Evolutionary conservation across 805 yeast species (phyloP), one percentile per base, ranked within the genome.

Genomic region (Helenozyma rhizophorensis): DNA sequence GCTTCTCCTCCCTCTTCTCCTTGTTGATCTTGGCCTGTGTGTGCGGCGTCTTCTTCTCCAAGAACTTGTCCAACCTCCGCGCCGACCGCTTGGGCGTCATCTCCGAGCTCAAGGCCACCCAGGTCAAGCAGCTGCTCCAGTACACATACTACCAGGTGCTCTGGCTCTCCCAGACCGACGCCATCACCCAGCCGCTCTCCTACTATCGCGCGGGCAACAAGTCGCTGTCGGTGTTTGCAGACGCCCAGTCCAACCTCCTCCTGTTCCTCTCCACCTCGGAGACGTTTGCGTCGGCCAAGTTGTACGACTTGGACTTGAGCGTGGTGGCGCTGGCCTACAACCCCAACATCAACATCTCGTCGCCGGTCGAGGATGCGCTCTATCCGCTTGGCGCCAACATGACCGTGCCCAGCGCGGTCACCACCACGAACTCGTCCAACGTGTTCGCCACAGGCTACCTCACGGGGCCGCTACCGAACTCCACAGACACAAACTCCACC

Each of bases 71-170:
- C 19, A 58, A 70, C 28, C 57, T 83, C 27, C 68, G 94, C 47
- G 76, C 80, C 1, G 88, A 84, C 40, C 72, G 88, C 36, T 62
- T 88, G 16, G 75, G 74, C 47, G 85, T 85, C 27, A 83, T 87
- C 14, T 83, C 95, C 2, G 83, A 83, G 54, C 63, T 88, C 35
- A 87, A 86, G 55, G 77, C 90, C 0, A 74, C 89, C 0, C 96
- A 88, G 55, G 65, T 87, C 14, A 72, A 70, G 34, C 96, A 86
- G 57, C 72, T 76, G 25, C 61, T 84, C 37, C 73, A 73, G 37
- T 72, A 68, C 39, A 62, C 76, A 17, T 80, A 77, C 53, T 83
- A 80, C 50, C 94, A 86, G 55, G 72, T 80, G 2, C 70, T 71
- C 36, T 78, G 83, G 65, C 60, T 87, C 8, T 62, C 85, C 1